Percentiles rank a stretch among this genome's conserved stretches.
phyloP scores from a whole-genome alignment of 805 yeast species.

The Lipomyces kockii region DNA sequence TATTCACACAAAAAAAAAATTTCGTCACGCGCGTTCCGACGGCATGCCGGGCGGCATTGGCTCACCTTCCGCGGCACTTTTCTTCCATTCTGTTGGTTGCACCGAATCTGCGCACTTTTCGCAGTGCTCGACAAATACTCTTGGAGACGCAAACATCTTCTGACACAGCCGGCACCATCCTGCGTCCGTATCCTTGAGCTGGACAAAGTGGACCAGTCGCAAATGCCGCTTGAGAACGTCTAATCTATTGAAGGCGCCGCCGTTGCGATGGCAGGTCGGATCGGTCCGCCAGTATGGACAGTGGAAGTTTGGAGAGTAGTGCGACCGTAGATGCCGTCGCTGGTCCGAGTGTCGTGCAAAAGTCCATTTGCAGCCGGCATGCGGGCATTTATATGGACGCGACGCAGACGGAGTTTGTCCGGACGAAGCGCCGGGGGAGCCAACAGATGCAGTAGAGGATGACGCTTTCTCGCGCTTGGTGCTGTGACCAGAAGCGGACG shows the following conservation, averaged over 20 bases:
- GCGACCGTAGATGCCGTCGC: conserved; percentile 69
- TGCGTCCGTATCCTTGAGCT: conserved; percentile 53
- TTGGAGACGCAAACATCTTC: conserved; percentile 57
- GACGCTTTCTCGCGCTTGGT: not conserved
- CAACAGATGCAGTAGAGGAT: conserved; percentile 14
- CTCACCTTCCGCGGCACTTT: conserved; percentile 36
- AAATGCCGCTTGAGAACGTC: conserved; percentile 78
- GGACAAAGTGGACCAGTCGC: conserved; percentile 68
- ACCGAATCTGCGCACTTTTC: conserved; percentile 58
- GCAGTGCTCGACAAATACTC: conserved; percentile 67
- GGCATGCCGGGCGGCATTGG: conserved; percentile 1
- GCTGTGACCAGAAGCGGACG: not conserved
- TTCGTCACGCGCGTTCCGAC: not conserved
- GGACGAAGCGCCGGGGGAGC: conserved; percentile 28
- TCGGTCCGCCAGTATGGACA: conserved; percentile 76
- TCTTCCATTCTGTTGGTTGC: conserved; percentile 38
- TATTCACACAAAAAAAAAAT: not conserved
- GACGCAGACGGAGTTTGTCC: conserved; percentile 36
- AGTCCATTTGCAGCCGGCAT: conserved; percentile 64
- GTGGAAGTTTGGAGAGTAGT: conserved; percentile 65
- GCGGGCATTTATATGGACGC: conserved; percentile 47
- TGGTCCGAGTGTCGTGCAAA: conserved; percentile 72
- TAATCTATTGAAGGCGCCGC: conserved; percentile 73
- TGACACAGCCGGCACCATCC: conserved; percentile 75
- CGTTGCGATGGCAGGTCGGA: conserved; percentile 74